A percentile compares a stretch with the other conserved stretches of the same genome.
These are phyloP conservation scores for Pseudoneurospora amorphoporcata DNA, from an alignment of 495 filamentous ascomycete genomes.

Conservation along the genomic window DNA sequence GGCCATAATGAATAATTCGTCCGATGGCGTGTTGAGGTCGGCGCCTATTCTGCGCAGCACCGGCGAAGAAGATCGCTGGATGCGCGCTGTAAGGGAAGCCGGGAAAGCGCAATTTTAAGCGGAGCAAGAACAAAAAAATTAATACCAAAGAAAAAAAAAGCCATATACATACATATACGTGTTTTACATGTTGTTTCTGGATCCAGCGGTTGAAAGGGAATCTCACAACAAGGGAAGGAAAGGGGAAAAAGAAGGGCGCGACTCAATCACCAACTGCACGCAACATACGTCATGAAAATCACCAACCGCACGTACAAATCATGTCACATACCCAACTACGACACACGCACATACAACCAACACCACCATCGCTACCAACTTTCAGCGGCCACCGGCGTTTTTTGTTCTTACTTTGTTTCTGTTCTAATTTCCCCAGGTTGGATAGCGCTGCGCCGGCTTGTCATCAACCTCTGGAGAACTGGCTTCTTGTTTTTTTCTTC, in stretches of 20 bases:
- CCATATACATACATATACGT: background rate
- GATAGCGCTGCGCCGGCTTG: background rate
- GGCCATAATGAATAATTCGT: conserved; percentile 12
- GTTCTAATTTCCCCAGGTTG: background rate
- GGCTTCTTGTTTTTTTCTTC: conserved; percentile 1
- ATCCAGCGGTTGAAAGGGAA: background rate
- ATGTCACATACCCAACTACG: background rate
- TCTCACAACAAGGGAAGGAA: background rate
- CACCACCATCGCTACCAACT: background rate
- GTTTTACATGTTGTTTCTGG: background rate
- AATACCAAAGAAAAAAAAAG: background rate
- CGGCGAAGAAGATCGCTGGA: conserved; percentile 29
- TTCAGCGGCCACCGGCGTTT: background rate
- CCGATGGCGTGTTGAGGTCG: background rate
- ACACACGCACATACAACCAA: background rate
- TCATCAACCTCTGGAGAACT: background rate
- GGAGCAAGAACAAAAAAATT: background rate
- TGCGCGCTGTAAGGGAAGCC: conserved; percentile 23
- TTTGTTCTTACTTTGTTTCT: background rate
- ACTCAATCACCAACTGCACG: background rate
- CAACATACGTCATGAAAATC: conserved; percentile 4
- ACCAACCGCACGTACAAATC: conserved; percentile 1
- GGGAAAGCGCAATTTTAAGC: conserved; percentile 13
- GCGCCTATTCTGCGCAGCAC: conserved; percentile 11
- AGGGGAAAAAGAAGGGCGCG: background rate